These are phyloP conservation scores for Lichtheimia hyalospora DNA, from an alignment of 371 early-diverging fungal genomes.

Conservation along the genomic window DNA sequence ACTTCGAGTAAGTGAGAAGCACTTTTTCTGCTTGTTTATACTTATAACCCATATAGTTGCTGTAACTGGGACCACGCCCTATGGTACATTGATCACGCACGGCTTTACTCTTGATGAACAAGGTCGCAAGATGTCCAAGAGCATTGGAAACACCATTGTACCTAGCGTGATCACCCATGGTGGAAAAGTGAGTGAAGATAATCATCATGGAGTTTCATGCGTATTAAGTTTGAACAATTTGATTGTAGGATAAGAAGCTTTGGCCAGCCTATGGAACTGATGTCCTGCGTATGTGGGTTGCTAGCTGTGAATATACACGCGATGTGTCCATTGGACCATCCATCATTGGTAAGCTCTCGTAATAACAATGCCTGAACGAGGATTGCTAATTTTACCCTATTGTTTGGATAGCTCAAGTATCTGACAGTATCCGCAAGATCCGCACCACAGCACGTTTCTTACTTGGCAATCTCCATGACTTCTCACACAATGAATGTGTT, in stretches of 20 bases:
- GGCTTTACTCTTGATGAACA: conserved; percentile 92
- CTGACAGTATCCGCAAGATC: conserved; percentile 74
- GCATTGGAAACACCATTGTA: conserved; percentile 87
- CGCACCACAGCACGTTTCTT: conserved; percentile 81
- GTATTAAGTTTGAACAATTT: background rate
- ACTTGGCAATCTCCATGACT: conserved; percentile 78
- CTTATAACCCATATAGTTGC: conserved; percentile 49
- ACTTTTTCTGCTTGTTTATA: background rate
- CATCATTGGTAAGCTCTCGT: conserved; percentile 48
- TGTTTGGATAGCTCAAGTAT: conserved; percentile 48
- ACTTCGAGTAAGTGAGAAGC: conserved; percentile 58
- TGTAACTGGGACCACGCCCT: conserved; percentile 77
- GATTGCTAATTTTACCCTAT: background rate
- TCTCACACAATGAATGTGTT: conserved; percentile 47
- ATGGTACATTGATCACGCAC: conserved; percentile 84
- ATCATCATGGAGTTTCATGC: background rate
- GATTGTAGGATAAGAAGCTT: conserved; percentile 53
- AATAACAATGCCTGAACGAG: background rate
- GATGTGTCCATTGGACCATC: conserved; percentile 78
- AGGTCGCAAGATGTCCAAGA: conserved; percentile 94
- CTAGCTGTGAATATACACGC: conserved; percentile 79
- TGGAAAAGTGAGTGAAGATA: conserved; percentile 47
- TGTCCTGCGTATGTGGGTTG: conserved; percentile 82
- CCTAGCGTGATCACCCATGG: conserved; percentile 74
- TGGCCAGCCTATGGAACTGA: conserved; percentile 87